These are phyloP conservation scores for Ilex asprella DNA, from an alignment of 257 asterid species.

Conservation along the genomic window DNA sequence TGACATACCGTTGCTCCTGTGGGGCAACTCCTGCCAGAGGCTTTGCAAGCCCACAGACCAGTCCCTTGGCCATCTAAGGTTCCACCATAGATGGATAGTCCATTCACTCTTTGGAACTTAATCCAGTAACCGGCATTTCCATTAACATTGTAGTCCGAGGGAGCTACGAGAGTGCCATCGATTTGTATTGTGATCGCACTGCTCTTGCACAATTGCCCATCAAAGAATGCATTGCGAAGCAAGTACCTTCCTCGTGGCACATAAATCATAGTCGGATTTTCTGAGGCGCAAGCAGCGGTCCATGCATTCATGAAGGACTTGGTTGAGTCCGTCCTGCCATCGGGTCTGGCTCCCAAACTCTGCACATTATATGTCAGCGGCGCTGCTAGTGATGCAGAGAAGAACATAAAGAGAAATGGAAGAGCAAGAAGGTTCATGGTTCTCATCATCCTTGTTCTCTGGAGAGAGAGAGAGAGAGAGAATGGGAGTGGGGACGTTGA, in stretches of 20 bases:
- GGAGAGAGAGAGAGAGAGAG: no score
- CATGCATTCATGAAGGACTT: conserved; percentile 40
- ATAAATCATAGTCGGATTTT: conserved; percentile 27
- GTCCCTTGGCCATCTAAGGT: conserved; percentile 49
- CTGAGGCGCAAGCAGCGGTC: conserved; percentile 46
- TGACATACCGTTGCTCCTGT: conserved; percentile 49
- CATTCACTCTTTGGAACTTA: conserved; percentile 29
- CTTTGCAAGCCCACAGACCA: conserved; percentile 57
- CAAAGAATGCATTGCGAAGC: conserved; percentile 18
- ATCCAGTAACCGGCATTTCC: conserved; percentile 37
- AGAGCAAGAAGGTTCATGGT: conserved; percentile 7
- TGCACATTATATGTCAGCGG: conserved; percentile 22
- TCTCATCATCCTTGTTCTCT: conserved; percentile 9
- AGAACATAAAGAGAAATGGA: conserved; percentile 13
- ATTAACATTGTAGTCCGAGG: conserved; percentile 30
- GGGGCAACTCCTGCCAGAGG: conserved; percentile 35
- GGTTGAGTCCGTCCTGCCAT: conserved; percentile 40
- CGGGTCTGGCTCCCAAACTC: conserved; percentile 40
- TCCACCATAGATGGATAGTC: conserved; percentile 47
- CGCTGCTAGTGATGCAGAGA: conserved; percentile 15
- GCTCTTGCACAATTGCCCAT: conserved; percentile 43
- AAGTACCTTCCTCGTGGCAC: conserved; percentile 52
- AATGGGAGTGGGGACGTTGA: no score
- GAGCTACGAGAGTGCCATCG: conserved; percentile 47
- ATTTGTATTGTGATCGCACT: conserved; percentile 25